A percentile compares a stretch with the other conserved stretches of the same genome.
phyloP scores from a whole-genome alignment of 495 filamentous ascomycete species.

The Aspergillus coremiiformis region DNA sequence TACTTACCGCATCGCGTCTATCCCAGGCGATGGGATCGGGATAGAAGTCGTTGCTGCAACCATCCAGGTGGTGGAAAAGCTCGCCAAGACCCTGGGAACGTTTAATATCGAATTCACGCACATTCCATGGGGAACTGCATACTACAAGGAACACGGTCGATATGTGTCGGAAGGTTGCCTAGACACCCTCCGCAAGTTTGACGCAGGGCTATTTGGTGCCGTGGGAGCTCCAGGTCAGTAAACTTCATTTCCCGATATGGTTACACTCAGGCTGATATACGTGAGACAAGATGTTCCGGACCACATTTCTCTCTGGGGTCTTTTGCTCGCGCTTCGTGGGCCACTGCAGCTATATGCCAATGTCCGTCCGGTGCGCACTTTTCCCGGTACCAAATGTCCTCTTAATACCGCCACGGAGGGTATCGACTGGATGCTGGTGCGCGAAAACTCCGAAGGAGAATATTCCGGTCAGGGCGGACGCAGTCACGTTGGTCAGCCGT shows the following conservation, averaged over 20 bases:
- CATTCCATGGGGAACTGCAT: constrained; percentile 45
- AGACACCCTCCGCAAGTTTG: constrained; percentile 41
- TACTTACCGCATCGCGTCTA: constrained; percentile 41
- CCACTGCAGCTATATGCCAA: constrained; percentile 50
- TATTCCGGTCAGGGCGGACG: constrained; percentile 50
- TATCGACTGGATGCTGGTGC: constrained; percentile 50
- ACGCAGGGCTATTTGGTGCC: constrained; percentile 51
- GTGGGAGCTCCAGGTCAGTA: constrained; percentile 46
- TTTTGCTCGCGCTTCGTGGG: constrained; percentile 48
- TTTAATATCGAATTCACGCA: constrained; percentile 45
- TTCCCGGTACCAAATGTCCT: constrained; percentile 42
- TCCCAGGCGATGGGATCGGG: constrained; percentile 49
- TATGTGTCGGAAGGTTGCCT: constrained; percentile 48
- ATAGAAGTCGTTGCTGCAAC: constrained; percentile 45
- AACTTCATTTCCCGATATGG: background rate
- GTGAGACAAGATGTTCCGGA: constrained; percentile 45
- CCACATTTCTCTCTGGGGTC: constrained; percentile 49
- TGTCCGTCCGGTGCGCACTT: constrained; percentile 43
- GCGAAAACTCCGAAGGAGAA: constrained; percentile 52
- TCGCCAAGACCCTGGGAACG: constrained; percentile 36
- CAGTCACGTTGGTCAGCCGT: constrained; percentile 41
- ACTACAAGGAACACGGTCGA: constrained; percentile 44
- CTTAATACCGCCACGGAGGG: constrained; percentile 34
- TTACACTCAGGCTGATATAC: background rate
- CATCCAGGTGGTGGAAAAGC: constrained; percentile 37